phyloP scores from a whole-genome alignment of 2,329 filamentous ascomycete genomes.

The Chaetomium sp. region DNA sequence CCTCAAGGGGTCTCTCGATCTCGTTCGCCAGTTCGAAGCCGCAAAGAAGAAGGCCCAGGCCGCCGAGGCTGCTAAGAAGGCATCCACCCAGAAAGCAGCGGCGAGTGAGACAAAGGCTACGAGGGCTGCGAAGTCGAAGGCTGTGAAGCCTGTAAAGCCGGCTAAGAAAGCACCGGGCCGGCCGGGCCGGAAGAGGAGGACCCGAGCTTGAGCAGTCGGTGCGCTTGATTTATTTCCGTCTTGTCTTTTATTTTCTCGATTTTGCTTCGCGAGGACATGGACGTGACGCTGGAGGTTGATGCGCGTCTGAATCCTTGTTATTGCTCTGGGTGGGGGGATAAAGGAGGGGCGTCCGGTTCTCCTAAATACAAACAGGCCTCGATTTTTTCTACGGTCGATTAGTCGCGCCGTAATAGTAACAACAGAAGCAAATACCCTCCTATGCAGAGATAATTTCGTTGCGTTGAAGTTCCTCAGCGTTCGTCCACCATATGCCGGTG shows the following conservation, averaged over 20 bases:
- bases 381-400: too few relatives aligned
- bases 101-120: conserved; percentile 3
- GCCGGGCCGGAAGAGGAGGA: conserved; percentile 4
- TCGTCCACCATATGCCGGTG: too few relatives aligned
- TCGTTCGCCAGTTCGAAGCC: conserved; percentile 34
- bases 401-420: too few relatives aligned
- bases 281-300: too few relatives aligned
- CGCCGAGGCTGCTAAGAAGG: conserved; percentile 13
- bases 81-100: not conserved
- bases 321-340: too few relatives aligned
- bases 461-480: too few relatives aligned
- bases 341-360: too few relatives aligned
- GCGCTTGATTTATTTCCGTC: not conserved
- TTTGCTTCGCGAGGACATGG: not conserved
- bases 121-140: conserved; percentile 9
- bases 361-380: too few relatives aligned
- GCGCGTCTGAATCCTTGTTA: too few relatives aligned
- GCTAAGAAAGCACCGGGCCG: conserved; percentile 7
- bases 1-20: conserved; percentile 33
- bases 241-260: not conserved
- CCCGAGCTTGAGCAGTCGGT: not conserved
- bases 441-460: too few relatives aligned
- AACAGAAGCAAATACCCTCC: too few relatives aligned
- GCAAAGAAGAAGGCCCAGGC: conserved; percentile 21
- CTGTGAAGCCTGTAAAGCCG: conserved; percentile 8